A percentile compares a stretch with the other conserved stretches of the same genome.
These are phyloP conservation scores for Sarocladium oryzae DNA, from an alignment of 2,329 filamentous ascomycete genomes.

Conservation along the genomic window DNA sequence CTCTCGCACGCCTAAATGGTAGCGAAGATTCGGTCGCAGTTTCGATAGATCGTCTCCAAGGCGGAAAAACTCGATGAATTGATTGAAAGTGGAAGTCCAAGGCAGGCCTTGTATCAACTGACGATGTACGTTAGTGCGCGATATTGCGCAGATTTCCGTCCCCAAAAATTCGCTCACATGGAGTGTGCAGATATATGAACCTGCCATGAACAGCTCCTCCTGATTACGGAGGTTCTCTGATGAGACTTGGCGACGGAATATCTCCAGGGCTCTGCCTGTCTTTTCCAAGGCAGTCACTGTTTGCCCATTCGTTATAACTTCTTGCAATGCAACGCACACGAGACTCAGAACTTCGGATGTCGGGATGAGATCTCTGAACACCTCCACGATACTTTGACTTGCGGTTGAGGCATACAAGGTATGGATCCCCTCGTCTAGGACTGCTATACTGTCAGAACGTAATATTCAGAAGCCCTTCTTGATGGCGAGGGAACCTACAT, in stretches of 20 bases:
- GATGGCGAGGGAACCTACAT: neutral
- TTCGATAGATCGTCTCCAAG: neutral
- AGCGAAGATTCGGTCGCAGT: neutral
- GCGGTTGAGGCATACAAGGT: neutral
- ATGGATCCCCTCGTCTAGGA: neutral
- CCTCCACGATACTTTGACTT: slow-evolving; percentile 1
- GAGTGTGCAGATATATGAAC: neutral
- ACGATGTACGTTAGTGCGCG: neutral
- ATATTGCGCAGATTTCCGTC: neutral
- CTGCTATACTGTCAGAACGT: neutral
- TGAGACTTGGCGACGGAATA: slow-evolving; percentile 1
- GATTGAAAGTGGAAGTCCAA: slow-evolving; percentile 1
- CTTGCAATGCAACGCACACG: neutral
- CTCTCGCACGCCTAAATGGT: slow-evolving; percentile 1
- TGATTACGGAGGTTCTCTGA: neutral
- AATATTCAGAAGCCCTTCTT: neutral
- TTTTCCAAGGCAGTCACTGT: neutral
- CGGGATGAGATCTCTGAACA: neutral
- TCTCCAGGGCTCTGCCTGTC: neutral
- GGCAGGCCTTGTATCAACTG: slow-evolving; percentile 1
- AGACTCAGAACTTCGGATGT: neutral
- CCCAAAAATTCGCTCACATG: neutral
- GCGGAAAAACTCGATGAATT: neutral
- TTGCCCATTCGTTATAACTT: neutral
- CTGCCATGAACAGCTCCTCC: neutral